Percentiles rank a stretch among this genome's conserved stretches.
These are phyloP conservation scores for Piromyces sp. DNA, from an alignment of 192 early-diverging fungal genomes.

Conservation along the genomic window DNA sequence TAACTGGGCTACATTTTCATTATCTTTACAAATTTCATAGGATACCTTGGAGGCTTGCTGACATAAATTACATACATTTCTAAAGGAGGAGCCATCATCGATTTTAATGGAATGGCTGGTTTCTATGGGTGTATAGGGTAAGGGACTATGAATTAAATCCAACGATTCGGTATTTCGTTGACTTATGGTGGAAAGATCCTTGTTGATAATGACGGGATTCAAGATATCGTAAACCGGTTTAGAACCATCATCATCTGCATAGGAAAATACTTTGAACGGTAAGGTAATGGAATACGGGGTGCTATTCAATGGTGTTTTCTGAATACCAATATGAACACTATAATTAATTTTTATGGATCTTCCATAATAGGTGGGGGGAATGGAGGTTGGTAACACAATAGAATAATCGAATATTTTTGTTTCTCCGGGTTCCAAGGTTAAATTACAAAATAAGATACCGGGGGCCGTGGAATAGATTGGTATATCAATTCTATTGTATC, in stretches of 20 bases:
- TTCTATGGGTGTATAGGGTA: not conserved
- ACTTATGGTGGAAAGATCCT: not conserved
- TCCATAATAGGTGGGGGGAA: not conserved
- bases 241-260: not conserved
- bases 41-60: not conserved
- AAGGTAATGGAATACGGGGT: not conserved
- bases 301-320: not conserved
- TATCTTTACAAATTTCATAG: not conserved
- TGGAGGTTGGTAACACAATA: not conserved
- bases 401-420: not conserved
- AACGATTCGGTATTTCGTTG: not conserved
- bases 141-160: not conserved
- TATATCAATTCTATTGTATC: not conserved
- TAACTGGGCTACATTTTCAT: not conserved
- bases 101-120: not conserved
- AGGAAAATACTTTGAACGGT: not conserved
- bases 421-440: not conserved
- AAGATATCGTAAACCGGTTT: not conserved
- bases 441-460: not conserved
- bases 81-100: not conserved
- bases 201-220: not conserved
- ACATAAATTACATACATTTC: not conserved
- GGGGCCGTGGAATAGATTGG: not conserved
- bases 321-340: not conserved
- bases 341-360: not conserved